Evolutionary conservation across 495 filamentous ascomycete genomes (phyloP).

Genomic region (Penicillium malachiteum): DNA sequence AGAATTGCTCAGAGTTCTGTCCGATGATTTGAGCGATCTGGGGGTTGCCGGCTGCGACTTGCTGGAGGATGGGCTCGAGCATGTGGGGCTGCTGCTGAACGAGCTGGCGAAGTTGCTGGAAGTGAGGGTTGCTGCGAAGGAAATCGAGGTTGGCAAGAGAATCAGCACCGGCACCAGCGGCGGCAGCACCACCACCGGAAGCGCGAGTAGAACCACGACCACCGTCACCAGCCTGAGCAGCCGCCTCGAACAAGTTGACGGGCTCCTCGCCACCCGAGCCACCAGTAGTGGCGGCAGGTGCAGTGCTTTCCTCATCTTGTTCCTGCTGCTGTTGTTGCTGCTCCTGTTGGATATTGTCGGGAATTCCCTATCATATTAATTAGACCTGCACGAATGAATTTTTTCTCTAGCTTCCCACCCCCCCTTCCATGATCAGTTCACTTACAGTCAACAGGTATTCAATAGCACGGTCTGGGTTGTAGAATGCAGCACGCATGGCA

Average conservation of each 20-base stretch:
- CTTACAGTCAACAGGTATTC: conserved; percentile 89
- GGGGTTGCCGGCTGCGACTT: conserved; percentile 93
- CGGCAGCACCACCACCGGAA: conserved; percentile 47
- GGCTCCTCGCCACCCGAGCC: conserved; percentile 55
- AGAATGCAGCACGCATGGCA: conserved; percentile 93
- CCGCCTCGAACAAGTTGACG: conserved; percentile 93
- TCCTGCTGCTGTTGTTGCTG: conserved; percentile 48
- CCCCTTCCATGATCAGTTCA: conserved; percentile 6
- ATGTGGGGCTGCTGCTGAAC: conserved; percentile 97
- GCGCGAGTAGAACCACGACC: conserved; percentile 47
- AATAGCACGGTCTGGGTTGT: conserved; percentile 94
- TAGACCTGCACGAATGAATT: background rate
- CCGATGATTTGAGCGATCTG: conserved; percentile 89
- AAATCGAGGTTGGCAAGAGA: conserved; percentile 82
- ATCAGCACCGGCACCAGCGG: conserved; percentile 54
- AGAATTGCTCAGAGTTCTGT: conserved; percentile 86
- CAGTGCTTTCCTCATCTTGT: conserved; percentile 6
- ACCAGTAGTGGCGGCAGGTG: conserved; percentile 33
- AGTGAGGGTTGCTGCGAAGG: conserved; percentile 93
- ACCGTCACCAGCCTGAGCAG: conserved; percentile 68
- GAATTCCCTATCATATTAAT: conserved; percentile 71
- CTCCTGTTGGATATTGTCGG: conserved; percentile 74
- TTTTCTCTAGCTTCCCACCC: background rate
- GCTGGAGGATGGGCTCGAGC: conserved; percentile 95
- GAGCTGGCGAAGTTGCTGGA: conserved; percentile 94